Evolutionary conservation across 140 eudicot genomes (phyloP), one percentile per base, ranked within the genome.

Genomic region (Anethum foeniculum): DNA sequence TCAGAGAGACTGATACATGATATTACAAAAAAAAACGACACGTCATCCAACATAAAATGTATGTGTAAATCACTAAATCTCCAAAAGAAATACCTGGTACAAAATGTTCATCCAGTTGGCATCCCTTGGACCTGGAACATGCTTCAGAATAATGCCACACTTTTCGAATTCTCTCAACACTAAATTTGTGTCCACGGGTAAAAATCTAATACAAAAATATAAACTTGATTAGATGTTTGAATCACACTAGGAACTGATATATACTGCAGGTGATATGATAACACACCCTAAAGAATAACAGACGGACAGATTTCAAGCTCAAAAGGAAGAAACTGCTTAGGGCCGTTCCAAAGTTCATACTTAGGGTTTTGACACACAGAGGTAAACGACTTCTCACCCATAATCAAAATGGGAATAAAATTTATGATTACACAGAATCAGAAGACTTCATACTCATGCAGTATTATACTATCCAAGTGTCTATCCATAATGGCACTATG

Each of bases 51-150:
- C 41, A 75, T 32, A 27, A 27, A 23, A 75, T 8, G 36, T 39
- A 23, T 4, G 38, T 10, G 18, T 3, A 4, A 75, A 75, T 5
- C 13, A 7, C 36, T 21, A 25, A 47, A 13, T 39, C 43, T 41
- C 9, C 46, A 41, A 41, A 5, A 65, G 80, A 80, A 65, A 43
- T 44, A 96, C 99, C 99, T 92, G 97, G 85, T 89, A 96, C 38
- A 96, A 92, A 87, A 96, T 90, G 86, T 96, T 95, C 96, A 96
- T 89, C 99, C 99, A 96, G 47, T 96, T 96, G 78, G 98, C 97
- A 79, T 89, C 91, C 79, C 99, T 85, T 73, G 99, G 99, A 30
- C 98, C 99, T 19, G 90, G 96, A 49, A 96, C 90, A 73, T 96
- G 99, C 47, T 92, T 92, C 28, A 96, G 85, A 81, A 96, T 86